These are phyloP conservation scores for Boletus reticuloceps DNA, from an alignment of 768 basidiomycete genomes.

Conservation along the genomic window DNA sequence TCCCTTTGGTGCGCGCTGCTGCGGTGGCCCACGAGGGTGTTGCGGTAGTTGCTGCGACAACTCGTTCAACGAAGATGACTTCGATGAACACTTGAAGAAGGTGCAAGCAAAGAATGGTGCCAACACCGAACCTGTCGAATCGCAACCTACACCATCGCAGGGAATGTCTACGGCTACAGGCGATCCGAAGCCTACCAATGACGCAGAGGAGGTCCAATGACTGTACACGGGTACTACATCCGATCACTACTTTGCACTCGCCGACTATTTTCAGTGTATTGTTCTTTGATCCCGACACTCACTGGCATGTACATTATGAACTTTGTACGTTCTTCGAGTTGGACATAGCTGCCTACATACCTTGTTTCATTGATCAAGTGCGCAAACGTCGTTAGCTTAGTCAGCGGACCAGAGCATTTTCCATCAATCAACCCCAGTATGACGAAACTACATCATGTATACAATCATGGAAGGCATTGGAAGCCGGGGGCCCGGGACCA, in stretches of 20 bases:
- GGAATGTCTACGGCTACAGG: conserved; percentile 14
- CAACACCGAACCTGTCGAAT: conserved; percentile 8
- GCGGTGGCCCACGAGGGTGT: conserved; percentile 26
- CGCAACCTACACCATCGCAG: conserved; percentile 22
- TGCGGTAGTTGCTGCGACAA: conserved; percentile 27
- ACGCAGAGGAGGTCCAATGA: not conserved
- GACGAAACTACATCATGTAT: too few species aligned
- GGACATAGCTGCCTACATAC: too few species aligned
- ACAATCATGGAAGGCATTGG: too few species aligned
- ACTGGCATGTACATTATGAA: too few species aligned
- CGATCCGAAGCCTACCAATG: conserved; percentile 1
- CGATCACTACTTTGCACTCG: not conserved
- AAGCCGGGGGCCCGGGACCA: too few species aligned
- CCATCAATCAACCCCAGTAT: too few species aligned
- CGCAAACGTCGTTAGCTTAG: too few species aligned
- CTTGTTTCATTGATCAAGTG: too few species aligned
- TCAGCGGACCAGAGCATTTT: too few species aligned
- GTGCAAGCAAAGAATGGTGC: conserved; percentile 18
- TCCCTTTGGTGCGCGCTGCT: conserved; percentile 24
- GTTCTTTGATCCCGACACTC: not conserved
- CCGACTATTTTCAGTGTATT: not conserved
- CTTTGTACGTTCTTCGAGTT: too few species aligned
- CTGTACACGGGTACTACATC: not conserved
- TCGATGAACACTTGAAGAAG: conserved; percentile 29
- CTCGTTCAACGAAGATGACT: conserved; percentile 29